Conservation (phyloP, 2,329 filamentous ascomycete species). For the Polychaeton citri region DNA sequence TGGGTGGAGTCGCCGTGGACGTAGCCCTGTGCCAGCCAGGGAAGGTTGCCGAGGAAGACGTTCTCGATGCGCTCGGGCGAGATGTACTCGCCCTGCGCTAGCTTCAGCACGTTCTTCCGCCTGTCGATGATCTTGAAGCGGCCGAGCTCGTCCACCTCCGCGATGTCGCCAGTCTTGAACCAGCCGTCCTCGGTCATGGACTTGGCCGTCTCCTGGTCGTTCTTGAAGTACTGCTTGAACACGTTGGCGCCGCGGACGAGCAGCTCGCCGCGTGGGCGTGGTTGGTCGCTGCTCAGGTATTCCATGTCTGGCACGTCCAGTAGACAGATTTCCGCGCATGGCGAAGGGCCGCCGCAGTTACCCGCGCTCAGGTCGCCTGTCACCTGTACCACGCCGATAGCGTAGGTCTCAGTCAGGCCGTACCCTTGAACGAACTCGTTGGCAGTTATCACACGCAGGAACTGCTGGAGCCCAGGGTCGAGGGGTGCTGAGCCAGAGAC, state of each 20-base stretch:
- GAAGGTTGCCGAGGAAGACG: constrained; percentile 71
- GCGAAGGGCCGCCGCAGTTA: constrained; percentile 65
- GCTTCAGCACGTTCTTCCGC: constrained; percentile 97
- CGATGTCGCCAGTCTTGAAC: constrained; percentile 95
- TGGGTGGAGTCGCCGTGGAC: constrained; percentile 83
- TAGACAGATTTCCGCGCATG: constrained; percentile 62
- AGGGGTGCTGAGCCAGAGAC: constrained; percentile 83
- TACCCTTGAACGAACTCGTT: constrained; percentile 77
- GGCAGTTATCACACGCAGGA: constrained; percentile 71
- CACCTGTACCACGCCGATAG: constrained; percentile 57
- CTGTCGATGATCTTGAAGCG: constrained; percentile 91
- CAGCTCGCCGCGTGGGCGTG: constrained; percentile 79
- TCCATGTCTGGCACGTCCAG: constrained; percentile 88
- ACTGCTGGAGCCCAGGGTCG: constrained; percentile 75
- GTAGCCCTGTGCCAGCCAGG: constrained; percentile 65
- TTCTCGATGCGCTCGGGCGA: constrained; percentile 96
- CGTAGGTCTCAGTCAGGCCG: constrained; percentile 88
- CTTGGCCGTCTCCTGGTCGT: constrained; percentile 74
- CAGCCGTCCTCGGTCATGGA: constrained; percentile 77
- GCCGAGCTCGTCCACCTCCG: constrained; percentile 68
- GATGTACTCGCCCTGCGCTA: constrained; percentile 95
- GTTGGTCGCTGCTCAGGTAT: constrained; percentile 77
- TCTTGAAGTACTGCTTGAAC: constrained; percentile 83
- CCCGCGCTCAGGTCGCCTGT: constrained; percentile 59
- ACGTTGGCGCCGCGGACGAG: constrained; percentile 67